These are phyloP conservation scores for Hura crepitans DNA, from an alignment of 441 rosid genomes.

Conservation along the genomic window DNA sequence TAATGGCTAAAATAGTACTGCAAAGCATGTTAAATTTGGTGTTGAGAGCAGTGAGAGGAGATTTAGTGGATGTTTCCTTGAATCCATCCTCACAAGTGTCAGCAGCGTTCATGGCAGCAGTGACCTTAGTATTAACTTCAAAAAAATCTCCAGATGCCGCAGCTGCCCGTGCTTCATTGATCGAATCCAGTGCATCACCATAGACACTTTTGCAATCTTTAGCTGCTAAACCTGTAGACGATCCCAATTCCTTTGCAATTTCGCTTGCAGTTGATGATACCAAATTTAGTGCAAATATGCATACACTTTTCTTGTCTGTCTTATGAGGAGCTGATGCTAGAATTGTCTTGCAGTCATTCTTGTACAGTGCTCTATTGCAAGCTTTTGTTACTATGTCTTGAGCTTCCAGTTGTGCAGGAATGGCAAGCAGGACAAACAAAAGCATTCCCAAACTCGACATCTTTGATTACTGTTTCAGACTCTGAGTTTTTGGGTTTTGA, in stretches of 20 bases:
- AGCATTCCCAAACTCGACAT: too few relatives aligned
- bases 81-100: conserved; percentile 25
- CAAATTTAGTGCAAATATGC: background rate
- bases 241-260: background rate
- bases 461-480: too few relatives aligned
- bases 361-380: background rate
- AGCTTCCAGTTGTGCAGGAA: too few relatives aligned
- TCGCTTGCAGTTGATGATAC: background rate
- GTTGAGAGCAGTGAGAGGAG: conserved; percentile 12
- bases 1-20: conserved; percentile 12
- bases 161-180: background rate
- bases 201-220: background rate
- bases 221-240: background rate
- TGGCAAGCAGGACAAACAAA: too few relatives aligned
- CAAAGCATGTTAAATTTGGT: conserved; percentile 16
- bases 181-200: background rate
- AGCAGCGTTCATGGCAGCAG: conserved; percentile 21
- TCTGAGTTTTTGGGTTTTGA: too few relatives aligned
- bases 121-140: conserved; percentile 16
- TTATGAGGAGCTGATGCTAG: background rate
- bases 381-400: too few relatives aligned
- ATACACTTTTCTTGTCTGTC: background rate
- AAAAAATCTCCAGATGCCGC: background rate
- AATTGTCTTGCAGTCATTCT: background rate
- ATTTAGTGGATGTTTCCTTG: background rate